These are phyloP conservation scores for Oligophagozyma castellii DNA, from an alignment of 1,139 yeast species.

Conservation along the genomic window DNA sequence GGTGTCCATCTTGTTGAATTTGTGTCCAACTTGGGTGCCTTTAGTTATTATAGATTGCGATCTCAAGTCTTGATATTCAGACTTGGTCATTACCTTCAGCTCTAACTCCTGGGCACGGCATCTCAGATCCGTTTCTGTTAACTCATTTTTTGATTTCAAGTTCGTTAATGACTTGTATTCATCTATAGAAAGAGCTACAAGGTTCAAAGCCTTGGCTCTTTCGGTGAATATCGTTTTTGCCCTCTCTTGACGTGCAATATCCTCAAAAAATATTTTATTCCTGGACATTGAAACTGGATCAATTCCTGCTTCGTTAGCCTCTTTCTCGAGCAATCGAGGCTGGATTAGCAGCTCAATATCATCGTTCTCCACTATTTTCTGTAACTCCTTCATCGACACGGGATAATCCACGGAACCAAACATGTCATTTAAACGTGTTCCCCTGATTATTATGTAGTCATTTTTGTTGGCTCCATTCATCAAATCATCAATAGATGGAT, in stretches of 20 bases:
- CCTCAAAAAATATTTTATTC: slow-evolving; percentile 25
- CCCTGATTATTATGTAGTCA: too few species aligned
- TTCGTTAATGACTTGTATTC: slow-evolving; percentile 10
- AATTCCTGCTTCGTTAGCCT: too few species aligned
- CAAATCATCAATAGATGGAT: too few species aligned
- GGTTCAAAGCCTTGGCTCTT: slow-evolving; percentile 26
- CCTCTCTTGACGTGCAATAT: slow-evolving; percentile 22
- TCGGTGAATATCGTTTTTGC: slow-evolving; percentile 20
- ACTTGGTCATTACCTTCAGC: slow-evolving; percentile 4
- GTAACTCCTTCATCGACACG: too few species aligned
- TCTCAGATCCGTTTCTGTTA: slow-evolving; percentile 1
- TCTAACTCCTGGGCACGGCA: slow-evolving; percentile 7
- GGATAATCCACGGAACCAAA: too few species aligned
- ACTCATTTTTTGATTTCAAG: slow-evolving; percentile 1
- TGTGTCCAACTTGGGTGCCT: too few species aligned
- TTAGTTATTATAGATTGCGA: not conserved
- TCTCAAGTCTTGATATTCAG: slow-evolving; percentile 5
- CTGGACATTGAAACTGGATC: too few species aligned
- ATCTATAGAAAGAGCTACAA: slow-evolving; percentile 20
- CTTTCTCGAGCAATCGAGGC: too few species aligned
- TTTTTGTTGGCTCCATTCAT: slow-evolving; percentile 17
- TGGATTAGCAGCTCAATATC: too few species aligned
- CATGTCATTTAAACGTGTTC: too few species aligned
- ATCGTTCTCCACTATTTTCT: too few species aligned
- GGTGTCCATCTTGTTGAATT: too few species aligned